A percentile compares a stretch with the other conserved stretches of the same genome.
phyloP scores from a whole-genome alignment of 176 grass and related monocot species.

The Musa troglodytarum region DNA sequence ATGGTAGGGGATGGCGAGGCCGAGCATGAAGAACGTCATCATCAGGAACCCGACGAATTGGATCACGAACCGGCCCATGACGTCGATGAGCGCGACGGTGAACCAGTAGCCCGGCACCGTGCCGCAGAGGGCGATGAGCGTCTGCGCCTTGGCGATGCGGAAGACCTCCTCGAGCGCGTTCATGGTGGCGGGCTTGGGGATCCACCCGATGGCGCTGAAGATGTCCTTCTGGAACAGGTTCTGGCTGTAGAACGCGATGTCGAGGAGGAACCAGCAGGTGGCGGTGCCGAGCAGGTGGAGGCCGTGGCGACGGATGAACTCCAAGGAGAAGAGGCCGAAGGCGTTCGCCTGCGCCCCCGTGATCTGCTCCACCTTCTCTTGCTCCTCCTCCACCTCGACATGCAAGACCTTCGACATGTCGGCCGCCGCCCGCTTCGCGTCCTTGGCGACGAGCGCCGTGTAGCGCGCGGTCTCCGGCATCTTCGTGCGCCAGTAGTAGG shows the following conservation, averaged over 20 bases:
- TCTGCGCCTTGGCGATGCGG: slow-evolving; percentile 55
- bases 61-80: slow-evolving; percentile 51
- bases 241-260: slow-evolving; percentile 80
- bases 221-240: slow-evolving; percentile 82
- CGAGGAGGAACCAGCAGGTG: slow-evolving; percentile 51
- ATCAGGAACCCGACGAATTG: slow-evolving; percentile 43
- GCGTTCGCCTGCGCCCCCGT: too few species aligned
- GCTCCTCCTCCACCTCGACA: too few species aligned
- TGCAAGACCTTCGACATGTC: too few species aligned
- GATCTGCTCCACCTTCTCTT: too few species aligned
- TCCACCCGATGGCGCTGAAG: slow-evolving; percentile 67
- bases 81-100: slow-evolving; percentile 67
- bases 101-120: slow-evolving; percentile 83
- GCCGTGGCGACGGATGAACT: slow-evolving; percentile 42
- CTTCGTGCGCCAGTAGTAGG: too few species aligned
- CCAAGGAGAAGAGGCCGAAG: slow-evolving; percentile 51
- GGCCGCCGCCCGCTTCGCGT: too few species aligned
- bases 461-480: too few species aligned
- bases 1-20: slow-evolving; percentile 51
- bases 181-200: slow-evolving; percentile 52
- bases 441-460: too few species aligned
- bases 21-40: slow-evolving; percentile 71
- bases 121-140: slow-evolving; percentile 70
- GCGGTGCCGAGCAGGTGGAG: slow-evolving; percentile 49
- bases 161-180: slow-evolving; percentile 54